Base-by-base conservation (phyloP, 352 stramenopile genomes). In the Saprolegnia diclina region DNA sequence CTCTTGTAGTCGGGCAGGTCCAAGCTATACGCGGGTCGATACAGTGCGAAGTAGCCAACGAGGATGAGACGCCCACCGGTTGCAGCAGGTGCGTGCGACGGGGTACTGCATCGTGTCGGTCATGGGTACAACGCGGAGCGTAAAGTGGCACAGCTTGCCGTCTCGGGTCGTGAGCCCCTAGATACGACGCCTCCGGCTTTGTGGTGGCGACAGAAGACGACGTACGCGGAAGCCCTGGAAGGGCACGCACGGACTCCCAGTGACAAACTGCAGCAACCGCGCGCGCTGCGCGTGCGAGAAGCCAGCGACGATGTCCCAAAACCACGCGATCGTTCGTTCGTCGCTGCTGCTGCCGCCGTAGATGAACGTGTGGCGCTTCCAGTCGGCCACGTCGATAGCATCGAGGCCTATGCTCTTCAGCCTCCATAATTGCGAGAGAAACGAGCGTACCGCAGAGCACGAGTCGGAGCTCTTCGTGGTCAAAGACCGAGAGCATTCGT, bases 401-500 rank as follows among this genome's bases (percentile, higher is more conserved):
- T 84, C 82, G 3, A 90, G 79, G 29, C 80, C 73, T 77, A 42
- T 16, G 18, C 42, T 1, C 11, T n/a, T n/a, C 7, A 48, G 42
- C 13, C 11, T n/a, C 7, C 42, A n/a, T n/a, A n/a, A n/a, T n/a
- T n/a, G n/a, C n/a, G n/a, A 29, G 52, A 1, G 35, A 29, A 21
- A 79, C 16, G 74, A 81, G 84, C 89, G 42, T 75, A 74, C 95
- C 97, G 77, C 96, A 99, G 83, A 99, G 97, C 2, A 99, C 79
- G 56, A 99, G 72, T 74, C 99, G 96, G 0, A 99, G 81, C 76
- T 99, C 96, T 76, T 99, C 95, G 76, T 98, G 98, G 75, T 99
- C 96, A 79, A 99, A 99, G 9, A 99, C 77, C 46, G 96, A 97
- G 22, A 99, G 79, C 44, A 99, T 75, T 16, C 91, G 85, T 71